Base-by-base conservation (phyloP, 2,329 filamentous ascomycete genomes). In the Scedosporium minutisporum region DNA sequence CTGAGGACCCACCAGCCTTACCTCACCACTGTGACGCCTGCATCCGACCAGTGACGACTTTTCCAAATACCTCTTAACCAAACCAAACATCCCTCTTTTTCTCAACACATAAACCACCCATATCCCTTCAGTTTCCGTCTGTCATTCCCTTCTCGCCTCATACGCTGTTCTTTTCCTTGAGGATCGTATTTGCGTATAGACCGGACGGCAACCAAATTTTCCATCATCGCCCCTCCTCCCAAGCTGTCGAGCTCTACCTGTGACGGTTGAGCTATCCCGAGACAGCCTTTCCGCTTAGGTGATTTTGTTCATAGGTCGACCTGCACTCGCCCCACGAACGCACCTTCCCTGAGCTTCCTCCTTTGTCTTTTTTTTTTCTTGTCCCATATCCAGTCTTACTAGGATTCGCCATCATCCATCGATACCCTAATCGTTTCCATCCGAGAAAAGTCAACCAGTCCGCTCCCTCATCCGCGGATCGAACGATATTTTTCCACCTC, bases 231-330 rank as follows among this genome's bases (percentile, higher is more conserved):
- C 57, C 41, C 33, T 25, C 23, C 29, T 10, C 38, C 18, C 9
- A 21, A 59, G 29, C 33, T 59, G n/a, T 59, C 29, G 57, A 59
- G 51, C 51, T 55, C 23, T 55, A 18, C 51, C 23, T 18, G 6
- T 55, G 6, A 12, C 7, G 23, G 18, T 55, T 38, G 33, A 38
- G 33, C 33, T 38, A 38, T 38, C 33, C 33, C 33, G 33, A 55
- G 33, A 55, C 21, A 55, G 51, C 51, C 42, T 51, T 60, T 29
- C 55, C 29, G 33, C 33, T 51, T 57, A 14, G 41, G 62, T 69
- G 69, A 69, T 75, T 70, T 73, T 75, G 67, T 71, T 71, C 67
- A 65, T 68, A 70, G 60, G 73, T 69, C 74, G 75, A 72, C 74
- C 74, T 77, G 75, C 75, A 77, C 75, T 68, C 73, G 72, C 71